Conservation (phyloP, 257 asterid genomes). For the Solanum megistacrolobum region DNA sequence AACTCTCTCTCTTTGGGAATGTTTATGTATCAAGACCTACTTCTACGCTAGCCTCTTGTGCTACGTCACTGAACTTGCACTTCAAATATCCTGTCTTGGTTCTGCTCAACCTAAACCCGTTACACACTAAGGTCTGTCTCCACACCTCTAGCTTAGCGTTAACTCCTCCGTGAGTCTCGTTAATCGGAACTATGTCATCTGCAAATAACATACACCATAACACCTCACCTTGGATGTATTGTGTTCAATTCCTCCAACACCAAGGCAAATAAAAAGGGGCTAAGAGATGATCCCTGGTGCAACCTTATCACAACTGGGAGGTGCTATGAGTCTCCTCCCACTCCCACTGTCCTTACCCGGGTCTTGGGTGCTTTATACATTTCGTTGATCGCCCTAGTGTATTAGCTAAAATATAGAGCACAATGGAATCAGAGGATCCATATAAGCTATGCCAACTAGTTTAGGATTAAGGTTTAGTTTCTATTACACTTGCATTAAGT, state of each 20-base stretch:
- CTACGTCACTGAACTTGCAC: neutral
- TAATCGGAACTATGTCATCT: neutral
- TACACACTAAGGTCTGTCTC: neutral
- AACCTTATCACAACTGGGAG: neutral
- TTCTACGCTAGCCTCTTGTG: neutral
- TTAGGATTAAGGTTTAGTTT: neutral
- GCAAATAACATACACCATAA: neutral
- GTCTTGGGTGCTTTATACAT: neutral
- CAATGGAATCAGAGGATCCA: neutral
- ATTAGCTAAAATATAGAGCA: neutral
- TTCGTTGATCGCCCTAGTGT: neutral
- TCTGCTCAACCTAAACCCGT: neutral
- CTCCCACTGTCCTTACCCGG: neutral
- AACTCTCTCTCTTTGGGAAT: neutral
- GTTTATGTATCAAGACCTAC: neutral
- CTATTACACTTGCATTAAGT: neutral
- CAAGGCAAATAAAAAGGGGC: neutral
- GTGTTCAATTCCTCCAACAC: neutral
- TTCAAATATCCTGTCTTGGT: neutral
- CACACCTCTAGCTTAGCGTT: neutral
- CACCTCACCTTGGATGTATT: neutral
- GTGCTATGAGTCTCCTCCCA: neutral
- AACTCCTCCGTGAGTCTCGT: neutral
- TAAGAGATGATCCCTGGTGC: neutral
- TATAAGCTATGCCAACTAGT: neutral